Percentiles rank a stretch among this genome's conserved stretches.
Evolutionary conservation across 1,284 basidiomycete species (phyloP).

Genomic region (Abortiporus biennis): DNA sequence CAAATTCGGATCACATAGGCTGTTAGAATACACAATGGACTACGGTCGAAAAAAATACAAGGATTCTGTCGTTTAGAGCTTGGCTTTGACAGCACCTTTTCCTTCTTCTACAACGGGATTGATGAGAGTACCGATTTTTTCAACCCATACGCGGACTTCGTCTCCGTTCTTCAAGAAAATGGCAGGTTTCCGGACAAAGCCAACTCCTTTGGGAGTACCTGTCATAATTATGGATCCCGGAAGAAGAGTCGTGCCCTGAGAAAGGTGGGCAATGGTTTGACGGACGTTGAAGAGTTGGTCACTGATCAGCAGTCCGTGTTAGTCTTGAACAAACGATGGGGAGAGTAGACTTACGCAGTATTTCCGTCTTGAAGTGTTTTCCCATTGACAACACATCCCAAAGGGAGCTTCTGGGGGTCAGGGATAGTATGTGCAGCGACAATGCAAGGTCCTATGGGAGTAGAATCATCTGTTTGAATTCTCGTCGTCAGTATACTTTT

Average conservation of each 20-base stretch:
- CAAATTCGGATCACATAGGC: too few species aligned
- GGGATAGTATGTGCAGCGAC: conserved; percentile 60
- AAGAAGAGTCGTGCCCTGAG: conserved; percentile 81
- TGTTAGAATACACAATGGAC: too few species aligned
- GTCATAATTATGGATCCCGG: conserved; percentile 82
- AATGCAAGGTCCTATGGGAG: conserved; percentile 72
- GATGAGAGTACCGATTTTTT: conserved; percentile 63
- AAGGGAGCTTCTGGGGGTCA: conserved; percentile 63
- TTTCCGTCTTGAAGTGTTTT: conserved; percentile 66
- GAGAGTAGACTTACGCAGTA: conserved; percentile 45
- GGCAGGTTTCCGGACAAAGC: conserved; percentile 67
- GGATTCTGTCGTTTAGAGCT: too few species aligned
- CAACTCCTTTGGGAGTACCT: conserved; percentile 74
- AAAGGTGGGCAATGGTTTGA: conserved; percentile 72
- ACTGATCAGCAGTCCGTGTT: conserved; percentile 32
- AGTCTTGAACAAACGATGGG: conserved; percentile 2
- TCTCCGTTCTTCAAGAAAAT: conserved; percentile 76
- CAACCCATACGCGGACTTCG: conserved; percentile 59
- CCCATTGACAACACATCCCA: conserved; percentile 69
- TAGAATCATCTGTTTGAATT: conserved; percentile 54
- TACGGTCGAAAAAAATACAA: too few species aligned
- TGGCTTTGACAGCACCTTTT: too few species aligned
- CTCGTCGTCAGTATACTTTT: neutral
- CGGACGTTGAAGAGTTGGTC: conserved; percentile 71
- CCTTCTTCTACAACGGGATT: conserved; percentile 71